Base-by-base conservation (phyloP, 1,139 yeast genomes). In the Diutina mesorugosa region DNA sequence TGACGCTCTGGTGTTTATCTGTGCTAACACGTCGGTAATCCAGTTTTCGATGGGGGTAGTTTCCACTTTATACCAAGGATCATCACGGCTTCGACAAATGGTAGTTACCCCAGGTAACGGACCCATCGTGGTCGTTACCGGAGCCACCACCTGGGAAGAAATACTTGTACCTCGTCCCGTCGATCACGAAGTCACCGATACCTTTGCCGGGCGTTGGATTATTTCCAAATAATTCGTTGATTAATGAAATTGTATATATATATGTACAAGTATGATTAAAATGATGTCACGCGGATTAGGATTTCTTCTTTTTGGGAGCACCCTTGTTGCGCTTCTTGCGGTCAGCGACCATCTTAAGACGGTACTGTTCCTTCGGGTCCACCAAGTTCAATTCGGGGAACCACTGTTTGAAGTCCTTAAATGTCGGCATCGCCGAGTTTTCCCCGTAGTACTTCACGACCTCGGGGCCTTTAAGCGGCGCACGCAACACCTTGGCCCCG, bases 291-390 rank as follows among this genome's bases (percentile, higher is more conserved):
- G 26, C 26, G 26, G 26, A 21, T 10, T 35, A 35, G 14, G 41
- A 9, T 16, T 18, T 46, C 71, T 81, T 82, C 78, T 90, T 90
- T 76, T 86, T 83, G 63, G 96, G 97, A 26, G 96, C 95, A 69
- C 96, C 95, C 72, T 90, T 90, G 68, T 90, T 91, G 81, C 95
- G 86, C 79, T 87, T 85, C 77, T 84, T 86, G 70, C 89, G 78
- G 60, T 81, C 83, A 58, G 76, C 81, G 51, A 84, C 81, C 80
- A 84, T 83, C 60, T 78, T 78, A 61, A 83, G 65, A 68, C 93
- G 77, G 69, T 86, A 83, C 56, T 79, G 83, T 69, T 89, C 96
- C 61, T 81, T 81, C 55, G 88, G 90, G 65, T 88, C 91, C 26
- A 80, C 79, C 64, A 87, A 81, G 58, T 77, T 73, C 65, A 83